Conservation (phyloP, 208 protist species). For the Leishmania gerbilli region DNA sequence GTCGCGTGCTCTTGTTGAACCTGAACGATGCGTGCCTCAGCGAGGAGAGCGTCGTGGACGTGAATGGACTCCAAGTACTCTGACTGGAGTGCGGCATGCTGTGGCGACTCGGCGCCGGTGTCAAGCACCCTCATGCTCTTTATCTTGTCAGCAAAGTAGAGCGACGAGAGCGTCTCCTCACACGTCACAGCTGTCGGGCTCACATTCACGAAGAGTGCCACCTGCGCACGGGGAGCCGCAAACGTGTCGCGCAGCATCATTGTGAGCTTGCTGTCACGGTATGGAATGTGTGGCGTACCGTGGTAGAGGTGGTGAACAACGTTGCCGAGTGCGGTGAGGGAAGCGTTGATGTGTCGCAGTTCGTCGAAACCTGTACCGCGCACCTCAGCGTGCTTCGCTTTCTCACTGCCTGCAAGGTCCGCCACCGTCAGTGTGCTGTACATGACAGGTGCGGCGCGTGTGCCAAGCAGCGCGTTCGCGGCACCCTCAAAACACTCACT, state of each 20-base stretch:
- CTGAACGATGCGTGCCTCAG: slow-evolving; percentile 56
- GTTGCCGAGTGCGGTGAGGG: slow-evolving; percentile 88
- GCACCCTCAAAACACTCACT: slow-evolving; percentile 35
- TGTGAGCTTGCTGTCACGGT: slow-evolving; percentile 88
- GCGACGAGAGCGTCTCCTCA: slow-evolving; percentile 77
- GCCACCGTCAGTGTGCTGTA: slow-evolving; percentile 79
- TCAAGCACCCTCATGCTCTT: slow-evolving; percentile 47
- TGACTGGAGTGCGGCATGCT: slow-evolving; percentile 23
- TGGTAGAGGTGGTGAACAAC: slow-evolving; percentile 80
- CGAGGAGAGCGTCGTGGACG: slow-evolving; percentile 44
- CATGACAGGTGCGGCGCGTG: slow-evolving; percentile 41
- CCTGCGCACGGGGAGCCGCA: slow-evolving; percentile 47
- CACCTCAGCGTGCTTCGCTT: slow-evolving; percentile 61
- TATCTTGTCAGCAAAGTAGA: slow-evolving; percentile 88
- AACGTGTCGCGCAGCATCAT: slow-evolving; percentile 81
- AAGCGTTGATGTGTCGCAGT: slow-evolving; percentile 88
- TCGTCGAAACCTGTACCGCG: slow-evolving; percentile 69
- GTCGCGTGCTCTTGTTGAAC: slow-evolving; percentile 25
- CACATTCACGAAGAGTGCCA: slow-evolving; percentile 77
- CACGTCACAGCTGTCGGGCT: slow-evolving; percentile 61
- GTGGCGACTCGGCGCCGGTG: slow-evolving; percentile 1
- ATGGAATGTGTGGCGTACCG: slow-evolving; percentile 67
- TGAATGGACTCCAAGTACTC: slow-evolving; percentile 41
- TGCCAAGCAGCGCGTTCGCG: slow-evolving; percentile 36
- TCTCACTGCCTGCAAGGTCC: slow-evolving; percentile 93